Conservation (phyloP, 306 rosid species). For the Casuarina glauca region DNA sequence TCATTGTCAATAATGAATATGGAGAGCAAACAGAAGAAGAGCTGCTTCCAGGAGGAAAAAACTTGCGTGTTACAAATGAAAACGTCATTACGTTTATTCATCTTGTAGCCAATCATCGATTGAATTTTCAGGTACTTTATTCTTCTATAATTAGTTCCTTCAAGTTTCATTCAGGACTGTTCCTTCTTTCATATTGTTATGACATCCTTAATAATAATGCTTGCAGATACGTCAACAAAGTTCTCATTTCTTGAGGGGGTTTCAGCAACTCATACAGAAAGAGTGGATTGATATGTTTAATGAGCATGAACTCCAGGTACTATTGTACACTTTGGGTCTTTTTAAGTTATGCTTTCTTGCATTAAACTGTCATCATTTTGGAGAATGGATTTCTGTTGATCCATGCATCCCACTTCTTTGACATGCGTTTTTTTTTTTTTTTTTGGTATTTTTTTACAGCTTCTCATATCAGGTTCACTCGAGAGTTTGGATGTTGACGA, state of each 20-base stretch:
- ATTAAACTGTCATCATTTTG: background rate
- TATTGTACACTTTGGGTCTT: constrained; percentile 20
- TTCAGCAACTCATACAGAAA: constrained; percentile 95
- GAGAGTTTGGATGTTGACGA: constrained; percentile 97
- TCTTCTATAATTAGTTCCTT: constrained; percentile 20
- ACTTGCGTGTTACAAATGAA: constrained; percentile 74
- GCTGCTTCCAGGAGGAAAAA: constrained; percentile 80
- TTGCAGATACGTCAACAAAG: constrained; percentile 96
- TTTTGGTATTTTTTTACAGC: constrained; percentile 49
- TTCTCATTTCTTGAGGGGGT: constrained; percentile 94
- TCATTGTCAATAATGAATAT: constrained; percentile 88
- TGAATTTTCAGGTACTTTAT: constrained; percentile 81
- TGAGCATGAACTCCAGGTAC: constrained; percentile 98
- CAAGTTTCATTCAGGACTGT: background rate
- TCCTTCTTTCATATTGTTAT: background rate
- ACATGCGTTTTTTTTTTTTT: background rate
- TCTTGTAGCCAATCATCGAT: constrained; percentile 97
- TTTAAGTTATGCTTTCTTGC: background rate
- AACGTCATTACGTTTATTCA: constrained; percentile 92
- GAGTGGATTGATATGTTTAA: constrained; percentile 98
- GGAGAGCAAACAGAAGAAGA: constrained; percentile 98
- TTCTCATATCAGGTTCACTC: constrained; percentile 95
- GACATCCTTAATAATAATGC: constrained; percentile 2
- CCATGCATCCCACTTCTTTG: constrained; percentile 26
- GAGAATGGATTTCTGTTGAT: background rate